Evolutionary conservation across 352 stramenopile species (phyloP).

Genomic region (Phytophthora pini): DNA sequence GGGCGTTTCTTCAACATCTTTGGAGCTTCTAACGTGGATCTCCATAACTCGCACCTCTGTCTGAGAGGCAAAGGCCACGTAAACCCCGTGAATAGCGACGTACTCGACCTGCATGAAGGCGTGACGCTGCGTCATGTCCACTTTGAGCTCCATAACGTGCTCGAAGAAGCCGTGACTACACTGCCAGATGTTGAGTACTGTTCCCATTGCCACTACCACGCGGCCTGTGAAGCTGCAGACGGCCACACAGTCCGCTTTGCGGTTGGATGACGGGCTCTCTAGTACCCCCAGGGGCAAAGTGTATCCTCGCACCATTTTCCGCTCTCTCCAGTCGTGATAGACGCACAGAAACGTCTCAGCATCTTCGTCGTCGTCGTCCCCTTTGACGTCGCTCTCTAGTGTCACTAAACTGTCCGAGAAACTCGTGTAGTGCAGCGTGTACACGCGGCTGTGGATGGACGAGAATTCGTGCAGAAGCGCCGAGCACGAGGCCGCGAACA

Average conservation of each 20-base stretch:
- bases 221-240: slow-evolving; percentile 87
- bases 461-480: slow-evolving; percentile 84
- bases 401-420: slow-evolving; percentile 89
- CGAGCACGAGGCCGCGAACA: slow-evolving; percentile 81
- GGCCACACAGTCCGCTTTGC: slow-evolving; percentile 71
- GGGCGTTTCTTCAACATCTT: slow-evolving; percentile 32
- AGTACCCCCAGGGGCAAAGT: slow-evolving; percentile 81
- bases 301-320: slow-evolving; percentile 82
- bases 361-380: slow-evolving; percentile 39
- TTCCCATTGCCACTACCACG: slow-evolving; percentile 78
- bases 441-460: slow-evolving; percentile 73
- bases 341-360: slow-evolving; percentile 86
- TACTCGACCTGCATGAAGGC: slow-evolving; percentile 77
- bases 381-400: slow-evolving; percentile 65
- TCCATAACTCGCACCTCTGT: slow-evolving; percentile 87
- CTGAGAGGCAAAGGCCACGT: slow-evolving; percentile 76
- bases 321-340: slow-evolving; percentile 89
- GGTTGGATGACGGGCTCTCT: slow-evolving; percentile 56
- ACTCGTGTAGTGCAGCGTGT: slow-evolving; percentile 84
- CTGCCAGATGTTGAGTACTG: slow-evolving; percentile 87
- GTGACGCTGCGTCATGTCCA: slow-evolving; percentile 80
- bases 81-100: slow-evolving; percentile 82
- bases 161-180: slow-evolving; percentile 88
- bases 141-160: slow-evolving; percentile 88
- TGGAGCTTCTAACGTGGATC: slow-evolving; percentile 67